Evolutionary conservation across 2,329 filamentous ascomycete genomes (phyloP), one percentile per base, ranked within the genome.

Genomic region (Talaromyces funiculosus): DNA sequence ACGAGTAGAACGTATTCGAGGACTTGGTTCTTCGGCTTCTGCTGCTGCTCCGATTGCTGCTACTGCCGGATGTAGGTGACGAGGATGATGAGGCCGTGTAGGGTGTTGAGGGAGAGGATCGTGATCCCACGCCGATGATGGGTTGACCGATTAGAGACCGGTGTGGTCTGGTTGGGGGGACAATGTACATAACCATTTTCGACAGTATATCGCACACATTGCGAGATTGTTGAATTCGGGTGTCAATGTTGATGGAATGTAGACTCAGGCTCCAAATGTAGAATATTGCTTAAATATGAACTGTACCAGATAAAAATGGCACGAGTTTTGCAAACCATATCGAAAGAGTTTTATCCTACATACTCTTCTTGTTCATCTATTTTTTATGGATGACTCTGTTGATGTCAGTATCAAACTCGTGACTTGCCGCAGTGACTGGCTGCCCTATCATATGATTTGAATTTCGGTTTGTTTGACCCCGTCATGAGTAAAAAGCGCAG

Each of bases 171-270:
- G 47, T 53, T 14, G 57, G 45, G 18, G 57, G 57, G 26, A 59
- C 57, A 42, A 59, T 59, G 35, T 59, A 59, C 57, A 59, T 59
- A 59, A 59, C 57, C 57, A 59, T 59, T 40, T 59, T 59, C 2
- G 45, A 53, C 14, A 12, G 26, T 12, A 16, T 18, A 12, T 16
- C 2, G 29, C 29, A 35, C 33, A 40, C 51, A 54, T 54, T 12
- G 35, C 51, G 51, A 54, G 14, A 10, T 3, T 3, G 37, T 14
- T 2, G 6, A 9, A 18, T 20, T 3, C 16, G 33, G 4, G 33
- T 14, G 33, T 3, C 14, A 14, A 37, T 37, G 33, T 51, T 51
- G 22, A 4, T 33, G 3, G 24, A 26, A n/a, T 24, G 51, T 16
- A 38, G 51, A 54, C 33, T 54, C 4, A 51, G 45, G 43, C 4